Base-by-base conservation (phyloP, 2,329 filamentous ascomycete genomes). In the Talaromyces verruculosus region DNA sequence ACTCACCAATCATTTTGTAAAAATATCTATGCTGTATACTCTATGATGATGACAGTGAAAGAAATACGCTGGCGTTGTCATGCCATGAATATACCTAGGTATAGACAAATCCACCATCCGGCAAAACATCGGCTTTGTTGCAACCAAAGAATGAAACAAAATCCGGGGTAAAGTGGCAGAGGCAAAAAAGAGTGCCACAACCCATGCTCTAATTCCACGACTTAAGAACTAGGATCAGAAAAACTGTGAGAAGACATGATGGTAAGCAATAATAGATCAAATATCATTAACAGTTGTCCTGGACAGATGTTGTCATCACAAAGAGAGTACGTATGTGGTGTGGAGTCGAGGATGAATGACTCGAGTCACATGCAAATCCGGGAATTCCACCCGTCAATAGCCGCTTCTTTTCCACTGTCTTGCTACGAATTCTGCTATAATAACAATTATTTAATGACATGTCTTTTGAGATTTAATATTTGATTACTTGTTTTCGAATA, bases 301-400 rank as follows among this genome's bases (percentile, higher is more conserved):
- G 25, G 25, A 25, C 25, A 11, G 11, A 28, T 51, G 49, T 33
- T 33, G 15, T 53, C 49, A 45, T 45, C 39, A 41, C 39, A 41
- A n/a, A 41, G 15, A 37, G 35, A 37, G 35, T 37, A 15, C 35
- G 35, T 37, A 37, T 37, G 35, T 28, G 19, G 28, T n/a, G 49
- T 30, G 28, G 28, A 53, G 11, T 53, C 17, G 7, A 35, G 51
- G n/a, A 55, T 55, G 30, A 33, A 51, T 51, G 47, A 10, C 55
- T 58, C 33, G 37, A 51, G 51, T 64, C 62, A 64, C 62, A 47
- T 64, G 62, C 62, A 64, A 45, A 43, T 59, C 19, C n/a, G 35
- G 35, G 30, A 39, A n/a, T 37, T 17, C 33, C n/a, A 22, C 30
- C 51, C 28, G 51, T 33, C 30, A 35, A 11, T 55, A 37, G 51